Conservation (phyloP, 2,329 filamentous ascomycete species). For the Fusarium nisikadoi region DNA sequence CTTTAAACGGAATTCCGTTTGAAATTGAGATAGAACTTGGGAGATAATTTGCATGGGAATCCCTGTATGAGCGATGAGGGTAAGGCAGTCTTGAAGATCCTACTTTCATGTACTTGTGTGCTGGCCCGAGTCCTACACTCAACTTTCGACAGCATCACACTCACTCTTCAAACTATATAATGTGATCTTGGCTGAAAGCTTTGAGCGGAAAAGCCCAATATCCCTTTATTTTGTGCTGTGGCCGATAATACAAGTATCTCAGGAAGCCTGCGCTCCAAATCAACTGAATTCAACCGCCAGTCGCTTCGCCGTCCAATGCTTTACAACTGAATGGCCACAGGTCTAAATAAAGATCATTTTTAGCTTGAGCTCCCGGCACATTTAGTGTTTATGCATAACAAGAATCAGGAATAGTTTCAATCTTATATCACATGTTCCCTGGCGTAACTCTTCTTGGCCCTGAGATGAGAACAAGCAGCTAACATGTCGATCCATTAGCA, state of each 20-base stretch:
- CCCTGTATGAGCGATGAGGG: not conserved
- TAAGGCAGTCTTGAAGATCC: not conserved
- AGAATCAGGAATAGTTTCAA: not conserved
- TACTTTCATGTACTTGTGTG: no score
- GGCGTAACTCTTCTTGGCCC: not conserved
- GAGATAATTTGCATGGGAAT: not conserved
- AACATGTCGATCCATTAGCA: not conserved
- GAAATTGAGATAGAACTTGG: not conserved
- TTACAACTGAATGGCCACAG: fast-evolving
- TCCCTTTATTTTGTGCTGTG: not conserved
- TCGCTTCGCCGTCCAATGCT: not conserved
- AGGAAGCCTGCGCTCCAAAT: fast-evolving
- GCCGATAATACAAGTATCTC: no score
- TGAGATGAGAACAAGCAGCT: not conserved
- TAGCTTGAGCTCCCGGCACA: not conserved
- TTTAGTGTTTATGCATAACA: not conserved
- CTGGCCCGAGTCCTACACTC: not conserved
- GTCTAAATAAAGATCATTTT: not conserved
- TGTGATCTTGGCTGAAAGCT: fast-evolving
- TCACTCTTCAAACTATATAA: fast-evolving
- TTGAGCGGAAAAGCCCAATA: fast-evolving
- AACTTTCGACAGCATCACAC: fast-evolving
- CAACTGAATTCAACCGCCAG: no score
- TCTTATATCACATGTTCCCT: not conserved
- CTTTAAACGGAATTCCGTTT: not conserved